Evolutionary conservation across 306 rosid species (phyloP), one percentile per base, ranked within the genome.

Genomic region (Arachis stenosperma): DNA sequence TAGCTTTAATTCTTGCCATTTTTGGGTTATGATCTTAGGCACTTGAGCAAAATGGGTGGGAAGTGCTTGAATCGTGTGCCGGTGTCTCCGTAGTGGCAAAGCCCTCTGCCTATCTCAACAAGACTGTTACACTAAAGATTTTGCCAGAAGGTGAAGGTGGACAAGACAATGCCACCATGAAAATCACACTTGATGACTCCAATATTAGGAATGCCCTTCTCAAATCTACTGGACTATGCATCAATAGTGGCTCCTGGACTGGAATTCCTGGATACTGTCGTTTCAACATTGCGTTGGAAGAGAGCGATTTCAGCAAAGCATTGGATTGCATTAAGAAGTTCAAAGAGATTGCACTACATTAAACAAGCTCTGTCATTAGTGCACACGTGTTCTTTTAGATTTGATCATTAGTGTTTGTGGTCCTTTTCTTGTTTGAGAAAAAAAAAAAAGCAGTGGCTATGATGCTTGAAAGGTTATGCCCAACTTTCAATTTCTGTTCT

Each of bases 211-310:
- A 69, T 68, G 90, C 82, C 65, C 71, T 94, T 57, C 85, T 83
- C 62, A 86, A 78, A 80, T 78, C 86, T 81, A 94, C 96, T 40
- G 99, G 96, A 44, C 79, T 94, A 71, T 91, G 97, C 91, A 90
- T 91, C 87, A 94, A 94, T 57, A 87, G 97, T 68, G 86, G 96
- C 82, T 87, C 81, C 9, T 94, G 97, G 99, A 91, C 99, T 33
- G 97, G 96, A 70, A 88, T 94, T 76, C 97, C 97, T 60, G 93
- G 97, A 77, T 94, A 85, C 80, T 94, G 99, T 70, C 88, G 97
- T 48, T 88, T 94, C 84, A 88, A 90, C 57, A 79, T 88, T 69
- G 97, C 97, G 3, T 74, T 91, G 67, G 96, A 89, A 84, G 97
- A 94, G 68, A 81, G 70, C 63, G 92, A 89, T 61, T 94, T 91